Evolutionary conservation across 2,329 filamentous ascomycete species (phyloP).

Genomic region (Apiospora aurea): DNA sequence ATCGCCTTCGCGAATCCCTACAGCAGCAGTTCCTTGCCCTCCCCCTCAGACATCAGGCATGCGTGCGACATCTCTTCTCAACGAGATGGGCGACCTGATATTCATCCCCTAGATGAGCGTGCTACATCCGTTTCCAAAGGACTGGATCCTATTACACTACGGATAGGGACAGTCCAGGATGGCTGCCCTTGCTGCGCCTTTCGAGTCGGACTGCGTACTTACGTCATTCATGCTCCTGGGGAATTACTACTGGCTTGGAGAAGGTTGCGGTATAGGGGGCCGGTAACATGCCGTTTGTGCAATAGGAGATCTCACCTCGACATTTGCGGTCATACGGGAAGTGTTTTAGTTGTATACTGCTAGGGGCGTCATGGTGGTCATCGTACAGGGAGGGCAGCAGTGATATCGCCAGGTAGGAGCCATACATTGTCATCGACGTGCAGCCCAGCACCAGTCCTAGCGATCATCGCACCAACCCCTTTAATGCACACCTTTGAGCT

Average conservation of each 20-base stretch:
- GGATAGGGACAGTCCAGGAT: background rate
- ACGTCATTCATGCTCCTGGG: background rate
- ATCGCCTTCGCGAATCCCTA: background rate
- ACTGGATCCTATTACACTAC: background rate
- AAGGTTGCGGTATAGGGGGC: background rate
- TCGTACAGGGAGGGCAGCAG: background rate
- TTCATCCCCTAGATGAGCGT: background rate
- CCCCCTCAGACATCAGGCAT: background rate
- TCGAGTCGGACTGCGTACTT: background rate
- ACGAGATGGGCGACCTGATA: background rate
- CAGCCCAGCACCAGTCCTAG: background rate
- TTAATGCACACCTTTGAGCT: background rate
- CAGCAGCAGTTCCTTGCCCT: background rate
- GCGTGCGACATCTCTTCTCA: background rate
- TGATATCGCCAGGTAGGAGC: background rate
- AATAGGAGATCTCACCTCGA: background rate
- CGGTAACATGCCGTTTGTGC: background rate
- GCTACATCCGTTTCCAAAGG: background rate
- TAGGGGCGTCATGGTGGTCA: background rate
- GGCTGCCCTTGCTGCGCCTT: background rate
- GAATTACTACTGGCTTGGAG: background rate
- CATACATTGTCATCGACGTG: background rate
- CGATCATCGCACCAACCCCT: background rate
- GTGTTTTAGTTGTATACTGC: background rate
- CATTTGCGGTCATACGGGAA: background rate